Conservation (phyloP, 441 rosid genomes). For the Arabidopsis hybrid region DNA sequence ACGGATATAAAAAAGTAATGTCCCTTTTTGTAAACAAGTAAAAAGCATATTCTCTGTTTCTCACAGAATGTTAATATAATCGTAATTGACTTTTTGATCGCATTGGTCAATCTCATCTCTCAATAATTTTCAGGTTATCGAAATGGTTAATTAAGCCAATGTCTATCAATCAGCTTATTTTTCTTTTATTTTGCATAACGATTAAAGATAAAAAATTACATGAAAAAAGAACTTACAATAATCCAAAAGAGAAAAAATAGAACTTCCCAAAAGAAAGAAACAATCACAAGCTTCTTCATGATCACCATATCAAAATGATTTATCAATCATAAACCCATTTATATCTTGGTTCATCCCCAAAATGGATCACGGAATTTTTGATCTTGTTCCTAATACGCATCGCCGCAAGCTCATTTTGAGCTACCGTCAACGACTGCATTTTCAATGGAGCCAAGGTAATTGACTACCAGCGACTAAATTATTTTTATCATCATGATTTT, state of each 20-base stretch:
- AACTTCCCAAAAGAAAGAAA: neutral
- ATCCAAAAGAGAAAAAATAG: neutral
- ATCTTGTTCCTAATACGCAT: slow-evolving; percentile 26
- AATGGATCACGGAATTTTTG: slow-evolving; percentile 13
- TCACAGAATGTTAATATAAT: too few species aligned
- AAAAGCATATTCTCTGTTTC: too few species aligned
- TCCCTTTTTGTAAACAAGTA: too few species aligned
- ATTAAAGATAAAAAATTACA: neutral
- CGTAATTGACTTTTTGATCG: neutral
- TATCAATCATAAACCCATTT: slow-evolving; percentile 21
- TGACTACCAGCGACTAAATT: too few species aligned
- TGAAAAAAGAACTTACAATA: slow-evolving; percentile 3
- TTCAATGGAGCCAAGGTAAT: too few species aligned
- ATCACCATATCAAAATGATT: neutral
- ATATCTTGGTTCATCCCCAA: slow-evolving; percentile 38
- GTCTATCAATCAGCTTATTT: neutral
- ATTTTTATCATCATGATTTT: too few species aligned
- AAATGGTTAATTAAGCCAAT: neutral
- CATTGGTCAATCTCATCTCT: neutral
- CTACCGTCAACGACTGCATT: slow-evolving; percentile 29
- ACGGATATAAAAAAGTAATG: too few species aligned
- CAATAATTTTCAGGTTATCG: neutral
- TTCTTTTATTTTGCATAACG: neutral
- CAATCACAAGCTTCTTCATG: neutral
- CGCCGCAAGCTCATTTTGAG: slow-evolving; percentile 5